Conservation (phyloP, 2,329 filamentous ascomycete genomes). For the Calonectria ilicicola region DNA sequence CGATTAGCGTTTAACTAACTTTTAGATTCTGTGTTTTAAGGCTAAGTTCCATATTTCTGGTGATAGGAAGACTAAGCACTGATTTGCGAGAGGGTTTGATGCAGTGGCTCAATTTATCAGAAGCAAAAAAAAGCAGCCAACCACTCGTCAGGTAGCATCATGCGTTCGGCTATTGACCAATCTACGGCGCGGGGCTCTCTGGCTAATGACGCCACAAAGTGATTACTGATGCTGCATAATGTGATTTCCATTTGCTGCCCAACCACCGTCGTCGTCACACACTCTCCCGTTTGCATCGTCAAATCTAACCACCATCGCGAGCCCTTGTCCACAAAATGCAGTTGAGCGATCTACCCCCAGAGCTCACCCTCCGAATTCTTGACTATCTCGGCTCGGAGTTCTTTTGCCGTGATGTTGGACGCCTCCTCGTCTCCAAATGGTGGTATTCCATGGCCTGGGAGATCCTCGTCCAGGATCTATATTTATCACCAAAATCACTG, state of each 20-base stretch:
- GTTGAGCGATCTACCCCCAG: not conserved
- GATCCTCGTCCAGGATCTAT: not conserved
- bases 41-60: not conserved
- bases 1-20: not conserved
- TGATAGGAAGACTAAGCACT: not conserved
- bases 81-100: not conserved
- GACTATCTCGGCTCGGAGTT: not conserved
- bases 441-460: not conserved
- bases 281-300: not conserved
- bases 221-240: not conserved
- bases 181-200: not conserved
- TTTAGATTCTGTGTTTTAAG: not conserved
- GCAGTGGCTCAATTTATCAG: not conserved
- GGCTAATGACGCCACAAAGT: conserved; percentile 4
- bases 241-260: not conserved
- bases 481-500: not conserved
- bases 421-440: not conserved
- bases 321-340: not conserved
- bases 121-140: not conserved
- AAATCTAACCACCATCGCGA: not conserved
- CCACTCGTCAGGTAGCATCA: not conserved
- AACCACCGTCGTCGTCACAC: not conserved
- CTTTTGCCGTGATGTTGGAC: not conserved
- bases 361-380: not conserved
- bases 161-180: not conserved